Base-by-base conservation (phyloP, 306 rosid species). In the Acacia acuminata region DNA sequence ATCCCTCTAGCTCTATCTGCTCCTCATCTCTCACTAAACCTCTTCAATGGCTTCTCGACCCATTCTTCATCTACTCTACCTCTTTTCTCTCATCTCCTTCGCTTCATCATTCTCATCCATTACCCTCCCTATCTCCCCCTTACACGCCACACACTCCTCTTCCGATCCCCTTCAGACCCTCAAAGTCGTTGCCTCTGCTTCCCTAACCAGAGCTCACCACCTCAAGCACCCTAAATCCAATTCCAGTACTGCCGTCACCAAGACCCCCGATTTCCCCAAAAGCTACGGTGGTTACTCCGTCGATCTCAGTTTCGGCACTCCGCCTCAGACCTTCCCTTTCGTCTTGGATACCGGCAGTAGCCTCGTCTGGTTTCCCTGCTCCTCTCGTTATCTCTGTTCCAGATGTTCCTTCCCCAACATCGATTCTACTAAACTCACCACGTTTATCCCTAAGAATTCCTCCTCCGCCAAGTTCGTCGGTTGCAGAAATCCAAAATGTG, bases 311-410 rank as follows among this genome's bases (percentile, higher is more conserved):
- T 90, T 96, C 68, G 99, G 99, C 19, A 92, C 93, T 0, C 99
- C 99, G 0, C 87, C 98, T 0, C 99, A 94, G 76, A 77, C 89
- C 16, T 43, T 75, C 3, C 22, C 90, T 8, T 90, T 96, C 75
- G 34, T 94, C 2, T 42, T 96, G 72, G 99, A 96, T 85, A 96
- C 99, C 0, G 99, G 97, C 14, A 91, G 97, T 30, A 92, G 98
- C 79, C 94, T 96, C 9, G 94, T 91, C 19, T 96, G 99, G 99
- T 77, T 89, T 81, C 97, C 99, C 44, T 96, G 99, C 63, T 81
- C 99, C 71, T 83, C 97, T 8, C 92, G 84, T 76, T 96, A 96
- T 75, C 45, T 81, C 79, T 96, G 99, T 80, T 79, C 94, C 85
- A 20, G 32, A 9, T 96, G 99, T 44, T n/a, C 55, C 58, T 94